Evolutionary conservation across 495 filamentous ascomycete genomes (phyloP).

Genomic region (Annulohypoxylon moriforme): DNA sequence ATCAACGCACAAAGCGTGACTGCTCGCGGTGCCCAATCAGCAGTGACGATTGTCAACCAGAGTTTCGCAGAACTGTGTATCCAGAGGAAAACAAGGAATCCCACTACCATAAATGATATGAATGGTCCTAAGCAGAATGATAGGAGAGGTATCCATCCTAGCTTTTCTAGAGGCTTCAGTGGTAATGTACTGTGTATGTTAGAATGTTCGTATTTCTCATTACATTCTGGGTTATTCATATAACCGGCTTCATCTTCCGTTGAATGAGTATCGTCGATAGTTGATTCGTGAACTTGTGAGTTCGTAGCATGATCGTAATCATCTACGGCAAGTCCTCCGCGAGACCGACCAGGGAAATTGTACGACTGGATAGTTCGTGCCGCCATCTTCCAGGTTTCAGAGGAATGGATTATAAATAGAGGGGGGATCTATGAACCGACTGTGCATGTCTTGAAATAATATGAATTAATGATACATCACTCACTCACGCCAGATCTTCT

Average conservation of each 20-base stretch:
- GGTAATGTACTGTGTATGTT: background rate
- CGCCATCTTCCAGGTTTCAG: background rate
- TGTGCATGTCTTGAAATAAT: background rate
- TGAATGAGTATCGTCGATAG: background rate
- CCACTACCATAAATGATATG: background rate
- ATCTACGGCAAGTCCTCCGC: background rate
- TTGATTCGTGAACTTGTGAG: background rate
- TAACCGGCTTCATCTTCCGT: background rate
- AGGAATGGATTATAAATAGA: background rate
- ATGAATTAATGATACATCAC: background rate
- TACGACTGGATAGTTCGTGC: background rate
- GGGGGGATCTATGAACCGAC: background rate
- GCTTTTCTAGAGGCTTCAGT: background rate
- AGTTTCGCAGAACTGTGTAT: background rate
- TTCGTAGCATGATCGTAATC: background rate
- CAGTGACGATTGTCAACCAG: background rate
- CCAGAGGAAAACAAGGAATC: background rate
- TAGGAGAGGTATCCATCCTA: background rate
- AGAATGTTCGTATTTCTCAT: background rate
- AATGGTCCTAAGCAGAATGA: background rate
- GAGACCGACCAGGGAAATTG: background rate
- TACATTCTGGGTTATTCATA: background rate
- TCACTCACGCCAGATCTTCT: background rate
- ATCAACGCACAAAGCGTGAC: background rate
- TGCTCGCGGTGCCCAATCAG: background rate